Conservation (phyloP, 108 stramenopile species). For the Cyclotella sp. region DNA sequence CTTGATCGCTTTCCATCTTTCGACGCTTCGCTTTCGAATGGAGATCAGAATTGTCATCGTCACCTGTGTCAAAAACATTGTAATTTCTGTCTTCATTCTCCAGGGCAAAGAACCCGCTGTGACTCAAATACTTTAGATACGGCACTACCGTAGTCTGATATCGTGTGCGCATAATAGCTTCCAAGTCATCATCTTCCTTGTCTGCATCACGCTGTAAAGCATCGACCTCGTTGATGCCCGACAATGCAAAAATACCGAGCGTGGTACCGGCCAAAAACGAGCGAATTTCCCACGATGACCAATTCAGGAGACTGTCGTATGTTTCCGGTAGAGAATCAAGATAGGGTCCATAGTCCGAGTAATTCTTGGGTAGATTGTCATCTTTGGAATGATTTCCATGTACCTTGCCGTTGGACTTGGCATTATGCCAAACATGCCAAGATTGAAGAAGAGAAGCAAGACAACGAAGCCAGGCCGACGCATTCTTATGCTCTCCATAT, state of each 20-base stretch:
- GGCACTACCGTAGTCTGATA: slow-evolving; percentile 63
- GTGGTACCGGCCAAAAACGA: slow-evolving; percentile 67
- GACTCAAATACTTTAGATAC: slow-evolving; percentile 52
- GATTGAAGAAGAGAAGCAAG: slow-evolving; percentile 51
- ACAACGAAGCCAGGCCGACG: slow-evolving; percentile 78
- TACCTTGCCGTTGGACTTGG: background rate
- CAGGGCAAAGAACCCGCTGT: slow-evolving; percentile 21
- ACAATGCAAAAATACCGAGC: slow-evolving; percentile 34
- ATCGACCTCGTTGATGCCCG: slow-evolving; percentile 26
- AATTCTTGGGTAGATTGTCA: background rate
- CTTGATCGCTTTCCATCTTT: slow-evolving; percentile 8
- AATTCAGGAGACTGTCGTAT: slow-evolving; percentile 78
- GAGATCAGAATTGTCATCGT: background rate
- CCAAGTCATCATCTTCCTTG: slow-evolving; percentile 8
- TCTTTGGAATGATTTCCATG: background rate
- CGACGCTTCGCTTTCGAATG: slow-evolving; percentile 26
- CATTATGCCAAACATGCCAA: slow-evolving; percentile 12
- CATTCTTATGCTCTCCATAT: slow-evolving; percentile 45
- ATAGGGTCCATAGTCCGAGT: slow-evolving; percentile 38
- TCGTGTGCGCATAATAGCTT: slow-evolving; percentile 43
- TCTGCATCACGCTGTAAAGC: background rate
- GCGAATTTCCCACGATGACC: slow-evolving; percentile 61
- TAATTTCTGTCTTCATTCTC: slow-evolving; percentile 2
- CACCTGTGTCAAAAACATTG: background rate
- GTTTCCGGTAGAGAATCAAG: slow-evolving; percentile 66